Evolutionary conservation across 2,329 filamentous ascomycete genomes (phyloP).

Genomic region (Alternaria metachromatica): DNA sequence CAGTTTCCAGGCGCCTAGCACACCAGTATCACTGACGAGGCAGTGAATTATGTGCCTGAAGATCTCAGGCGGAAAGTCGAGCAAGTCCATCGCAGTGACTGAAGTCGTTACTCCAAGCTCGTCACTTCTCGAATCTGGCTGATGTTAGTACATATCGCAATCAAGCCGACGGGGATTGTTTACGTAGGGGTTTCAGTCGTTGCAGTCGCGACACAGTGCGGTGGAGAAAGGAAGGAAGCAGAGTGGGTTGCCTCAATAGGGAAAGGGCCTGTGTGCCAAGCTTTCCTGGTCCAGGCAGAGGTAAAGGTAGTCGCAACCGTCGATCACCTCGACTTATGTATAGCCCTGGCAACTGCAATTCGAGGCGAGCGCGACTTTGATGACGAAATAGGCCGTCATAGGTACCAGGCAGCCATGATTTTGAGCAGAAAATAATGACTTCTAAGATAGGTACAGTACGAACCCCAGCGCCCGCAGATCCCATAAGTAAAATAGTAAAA

Average conservation of each 20-base stretch:
- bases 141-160: neutral
- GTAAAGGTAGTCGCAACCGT: neutral
- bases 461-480: no score
- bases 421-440: neutral
- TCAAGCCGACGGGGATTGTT: neutral
- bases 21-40: neutral
- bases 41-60: neutral
- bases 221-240: neutral
- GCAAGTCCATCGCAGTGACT: neutral
- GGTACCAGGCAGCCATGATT: neutral
- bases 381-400: neutral
- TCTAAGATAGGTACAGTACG: no score
- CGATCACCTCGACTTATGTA: neutral
- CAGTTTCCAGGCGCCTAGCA: neutral
- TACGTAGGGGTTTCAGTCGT: neutral
- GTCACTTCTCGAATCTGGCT: neutral
- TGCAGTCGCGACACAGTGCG: neutral
- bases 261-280: neutral
- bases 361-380: neutral
- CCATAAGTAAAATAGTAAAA: no score
- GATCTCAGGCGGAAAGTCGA: constrained; percentile 3
- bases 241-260: neutral
- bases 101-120: neutral
- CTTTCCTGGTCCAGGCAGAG: neutral
- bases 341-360: neutral